Evolutionary conservation across 2,329 filamentous ascomycete species (phyloP), one percentile per base, ranked within the genome.

Genomic region (Curvularia spicifera): DNA sequence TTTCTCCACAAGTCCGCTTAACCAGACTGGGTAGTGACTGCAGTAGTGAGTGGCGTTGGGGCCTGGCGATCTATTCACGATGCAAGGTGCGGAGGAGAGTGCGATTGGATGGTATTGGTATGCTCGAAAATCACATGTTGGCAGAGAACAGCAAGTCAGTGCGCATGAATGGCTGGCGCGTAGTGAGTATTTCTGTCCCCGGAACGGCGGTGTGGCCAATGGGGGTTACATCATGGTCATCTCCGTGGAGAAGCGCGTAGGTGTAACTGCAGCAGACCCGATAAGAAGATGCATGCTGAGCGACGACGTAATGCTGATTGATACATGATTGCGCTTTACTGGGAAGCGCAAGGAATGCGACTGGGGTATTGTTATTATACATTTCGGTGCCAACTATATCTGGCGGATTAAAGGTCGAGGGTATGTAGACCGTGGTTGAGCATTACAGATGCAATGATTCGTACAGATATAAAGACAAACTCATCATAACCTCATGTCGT

Each of bases 301-400:
- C 22, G 6, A 54, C 44, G 18, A 24, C 44, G 28, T 54, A 44
- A 6, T 42, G 31, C 13, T 42, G 40, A 24, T 35, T 33, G 51
- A 20, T 54, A 40, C 43, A 48, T 54, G 5, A 20, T 15, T 10
- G 33, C 47, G 20, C 10, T 20, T 42, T 33, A 29, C 26, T 26
- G 22, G 26, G 8, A 33, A 28, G 29, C 7, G 40, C 22, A 50
- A 35, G 33, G n/a, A 7, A 2, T 49, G 10, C 13, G 33, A 44
- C 31, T 42, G 52, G 45, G 46, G 47, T 52, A 40, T 35, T 37
- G 31, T 22, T 37, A 35, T 42, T 31, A 26, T 52, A 44, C 50
- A 43, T 40, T 20, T 31, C 28, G 40, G 31, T 18, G 43, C 47
- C 33, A 56, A 26, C 12, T 29, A 31, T 33, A 28, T 37, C 22